Evolutionary conservation across 2,329 filamentous ascomycete genomes (phyloP), one percentile per base, ranked within the genome.

Genomic region (Penicillium sclerotiorum): DNA sequence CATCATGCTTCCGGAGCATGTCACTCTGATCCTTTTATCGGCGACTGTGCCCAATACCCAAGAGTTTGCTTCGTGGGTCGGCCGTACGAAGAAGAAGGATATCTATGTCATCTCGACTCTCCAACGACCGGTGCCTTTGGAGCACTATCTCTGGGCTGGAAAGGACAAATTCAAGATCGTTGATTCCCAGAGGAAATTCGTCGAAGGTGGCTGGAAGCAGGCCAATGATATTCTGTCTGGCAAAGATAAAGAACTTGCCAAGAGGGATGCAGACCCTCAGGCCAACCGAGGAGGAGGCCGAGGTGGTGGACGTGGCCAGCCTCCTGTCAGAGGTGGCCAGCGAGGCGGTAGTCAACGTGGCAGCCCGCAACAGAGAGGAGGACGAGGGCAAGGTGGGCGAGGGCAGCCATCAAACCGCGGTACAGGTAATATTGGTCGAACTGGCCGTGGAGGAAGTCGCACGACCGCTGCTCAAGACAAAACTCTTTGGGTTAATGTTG

Each of bases 81-180:
- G 94, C 9, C 83, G 94, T 43, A 99, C 94, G 1, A 99, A 99
- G 75, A 93, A 95, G 74, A 97, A 96, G 73, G 89, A 99, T 64
- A 97, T 99, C 27, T 99, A 97, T 67, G 94, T 99, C 61, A 99
- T 99, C 47, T 97, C 94, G 0, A 99, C 94, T 0, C 87, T 92
- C 0, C 99, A 99, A 71, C 84, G 94, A 51, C 94, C 94, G 0
- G 90, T 99, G 1, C 94, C 94, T 0, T 76, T 99, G 2, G 94
- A 99, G 63, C 94, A 99, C 69, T 99, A 93, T 63, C 80, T 99
- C 1, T 99, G 94, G 94, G 92, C 91, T 4, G 88, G 87, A 50
- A 97, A 96, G 70, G 84, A 86, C 30, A 94, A 96, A 66, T 82
- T 91, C 75, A 96, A 95, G 72, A 96, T 99, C 62, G 94, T 99